Percentiles rank a stretch among this genome's conserved stretches.
phyloP scores from a whole-genome alignment of 257 asterid species.

The Verbascum thapsus region DNA sequence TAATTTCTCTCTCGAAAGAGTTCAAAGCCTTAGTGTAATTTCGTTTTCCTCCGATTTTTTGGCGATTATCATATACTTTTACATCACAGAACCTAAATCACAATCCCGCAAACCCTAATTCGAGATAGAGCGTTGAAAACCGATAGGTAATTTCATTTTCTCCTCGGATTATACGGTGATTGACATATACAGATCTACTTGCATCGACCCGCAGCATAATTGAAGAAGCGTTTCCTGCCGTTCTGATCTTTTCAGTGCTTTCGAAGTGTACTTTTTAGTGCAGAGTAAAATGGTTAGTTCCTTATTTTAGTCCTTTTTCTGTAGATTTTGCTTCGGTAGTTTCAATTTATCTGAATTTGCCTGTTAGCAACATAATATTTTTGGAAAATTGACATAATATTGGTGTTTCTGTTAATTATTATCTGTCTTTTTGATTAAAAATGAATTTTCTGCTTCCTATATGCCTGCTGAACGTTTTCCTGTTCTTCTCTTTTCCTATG shows the following conservation, averaged over 20 bases:
- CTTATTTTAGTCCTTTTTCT: neutral
- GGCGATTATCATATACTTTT: too few species aligned
- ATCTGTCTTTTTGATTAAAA: neutral
- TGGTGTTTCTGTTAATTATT: neutral
- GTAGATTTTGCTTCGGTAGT: neutral
- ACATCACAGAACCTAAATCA: too few species aligned
- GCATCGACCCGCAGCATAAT: too few species aligned
- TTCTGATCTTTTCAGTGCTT: conserved; percentile 12
- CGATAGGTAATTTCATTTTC: too few species aligned
- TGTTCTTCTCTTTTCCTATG: conserved; percentile 10
- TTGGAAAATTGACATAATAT: conserved; percentile 19
- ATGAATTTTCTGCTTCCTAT: neutral
- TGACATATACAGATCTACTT: too few species aligned
- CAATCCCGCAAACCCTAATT: too few species aligned
- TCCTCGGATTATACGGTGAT: too few species aligned
- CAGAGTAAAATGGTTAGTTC: conserved; percentile 38
- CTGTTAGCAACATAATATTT: neutral
- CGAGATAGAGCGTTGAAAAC: too few species aligned
- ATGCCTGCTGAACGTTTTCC: neutral
- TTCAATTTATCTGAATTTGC: neutral
- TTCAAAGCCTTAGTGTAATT: too few species aligned
- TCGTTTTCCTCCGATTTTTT: too few species aligned
- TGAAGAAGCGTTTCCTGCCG: too few species aligned
- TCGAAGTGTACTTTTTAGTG: conserved; percentile 24
- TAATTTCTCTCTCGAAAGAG: too few species aligned